These are phyloP conservation scores for Pseudonitzschia multistriata DNA, from an alignment of 108 stramenopile species.

Conservation along the genomic window DNA sequence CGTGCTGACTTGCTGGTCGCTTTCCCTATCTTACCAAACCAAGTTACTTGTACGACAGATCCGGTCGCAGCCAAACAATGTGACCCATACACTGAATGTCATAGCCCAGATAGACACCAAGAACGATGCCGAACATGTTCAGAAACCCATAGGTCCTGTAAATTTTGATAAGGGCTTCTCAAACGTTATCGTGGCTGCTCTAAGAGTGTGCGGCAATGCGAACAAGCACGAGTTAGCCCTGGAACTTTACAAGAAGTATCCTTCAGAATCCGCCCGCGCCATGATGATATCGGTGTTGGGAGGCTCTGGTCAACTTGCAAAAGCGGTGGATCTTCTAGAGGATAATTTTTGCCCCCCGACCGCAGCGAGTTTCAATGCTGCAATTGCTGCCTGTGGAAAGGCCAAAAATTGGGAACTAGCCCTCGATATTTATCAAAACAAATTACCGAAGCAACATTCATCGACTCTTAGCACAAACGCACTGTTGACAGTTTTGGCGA, in stretches of 20 bases:
- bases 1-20: not conserved
- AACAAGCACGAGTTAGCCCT: slow-evolving; percentile 15
- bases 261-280: slow-evolving; percentile 21
- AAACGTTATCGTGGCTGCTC: slow-evolving; percentile 18
- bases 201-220: slow-evolving; percentile 24
- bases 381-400: slow-evolving; percentile 44
- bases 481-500: slow-evolving; percentile 33
- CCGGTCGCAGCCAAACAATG: slow-evolving; percentile 22
- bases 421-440: slow-evolving; percentile 20
- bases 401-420: slow-evolving; percentile 38
- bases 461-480: slow-evolving; percentile 36
- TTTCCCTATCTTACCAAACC: slow-evolving; percentile 3
- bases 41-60: slow-evolving; percentile 22
- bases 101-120: slow-evolving; percentile 2
- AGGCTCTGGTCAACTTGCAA: not conserved
- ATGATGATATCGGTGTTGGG: slow-evolving; percentile 32
- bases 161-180: not conserved
- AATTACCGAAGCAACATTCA: slow-evolving; percentile 8
- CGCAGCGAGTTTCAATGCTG: slow-evolving; percentile 36
- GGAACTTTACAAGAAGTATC: slow-evolving; percentile 13
- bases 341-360: not conserved
- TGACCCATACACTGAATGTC: slow-evolving; percentile 14
- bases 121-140: not conserved
- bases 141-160: not conserved
- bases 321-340: slow-evolving; percentile 13